Conservation (phyloP, 148 eudicot species). For the Cornus suecica region DNA sequence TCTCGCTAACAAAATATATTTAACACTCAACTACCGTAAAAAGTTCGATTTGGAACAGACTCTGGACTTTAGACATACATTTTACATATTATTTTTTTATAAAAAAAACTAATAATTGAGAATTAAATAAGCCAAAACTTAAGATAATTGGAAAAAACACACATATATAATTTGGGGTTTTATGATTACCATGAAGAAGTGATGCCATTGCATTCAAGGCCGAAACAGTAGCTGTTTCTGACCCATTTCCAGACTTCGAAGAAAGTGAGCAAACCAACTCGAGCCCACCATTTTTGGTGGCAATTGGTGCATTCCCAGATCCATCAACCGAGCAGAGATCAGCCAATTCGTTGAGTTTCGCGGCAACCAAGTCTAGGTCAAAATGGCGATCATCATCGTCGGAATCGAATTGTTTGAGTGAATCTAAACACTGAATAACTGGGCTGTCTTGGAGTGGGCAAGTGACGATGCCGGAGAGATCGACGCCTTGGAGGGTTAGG, state of each 20-base stretch:
- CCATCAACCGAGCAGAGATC: conserved; percentile 36
- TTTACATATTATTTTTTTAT: too few relatives aligned
- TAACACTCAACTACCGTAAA: too few relatives aligned
- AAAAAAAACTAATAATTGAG: too few relatives aligned
- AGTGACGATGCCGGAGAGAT: conserved; percentile 83
- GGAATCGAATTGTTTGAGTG: conserved; percentile 31
- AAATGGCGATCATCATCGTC: conserved; percentile 11
- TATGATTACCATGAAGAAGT: conserved; percentile 57
- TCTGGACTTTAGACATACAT: too few relatives aligned
- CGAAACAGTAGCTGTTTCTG: conserved; percentile 27
- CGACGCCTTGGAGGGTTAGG: conserved; percentile 86
- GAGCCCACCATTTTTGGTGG: conserved; percentile 64
- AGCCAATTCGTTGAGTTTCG: conserved; percentile 37
- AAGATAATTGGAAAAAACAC: not conserved
- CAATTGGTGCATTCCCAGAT: conserved; percentile 58
- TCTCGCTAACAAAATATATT: too few relatives aligned
- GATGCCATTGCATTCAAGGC: conserved; percentile 48
- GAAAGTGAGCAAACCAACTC: conserved; percentile 51
- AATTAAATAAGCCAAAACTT: not conserved
- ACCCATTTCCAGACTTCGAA: conserved; percentile 27
- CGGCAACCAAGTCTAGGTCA: conserved; percentile 20
- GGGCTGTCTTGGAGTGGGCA: conserved; percentile 50
- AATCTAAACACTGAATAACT: conserved; percentile 42
- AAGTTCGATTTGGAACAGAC: too few relatives aligned
- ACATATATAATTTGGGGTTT: not conserved